Percentiles rank a stretch among this genome's conserved stretches.
Conservation (phyloP, 768 basidiomycete species). For the Boletus rufocinnamomeus region DNA sequence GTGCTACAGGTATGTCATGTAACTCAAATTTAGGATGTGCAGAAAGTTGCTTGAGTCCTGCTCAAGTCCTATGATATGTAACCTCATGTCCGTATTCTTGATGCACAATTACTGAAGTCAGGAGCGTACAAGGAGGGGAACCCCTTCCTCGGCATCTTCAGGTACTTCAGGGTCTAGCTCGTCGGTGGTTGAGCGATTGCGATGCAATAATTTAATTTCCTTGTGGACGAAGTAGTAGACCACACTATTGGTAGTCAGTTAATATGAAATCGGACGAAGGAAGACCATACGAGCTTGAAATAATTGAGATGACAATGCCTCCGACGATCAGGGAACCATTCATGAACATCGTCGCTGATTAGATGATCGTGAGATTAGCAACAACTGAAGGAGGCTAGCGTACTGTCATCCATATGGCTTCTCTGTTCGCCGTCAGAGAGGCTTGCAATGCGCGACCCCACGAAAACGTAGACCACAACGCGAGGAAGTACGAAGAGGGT, state of each 20-base stretch:
- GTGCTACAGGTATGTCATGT: background rate
- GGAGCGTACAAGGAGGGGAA: constrained; percentile 44
- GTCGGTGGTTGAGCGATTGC: constrained; percentile 48
- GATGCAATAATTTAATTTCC: constrained; percentile 58
- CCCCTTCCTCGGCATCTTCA: constrained; percentile 61
- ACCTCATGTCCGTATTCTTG: background rate
- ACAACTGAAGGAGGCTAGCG: constrained; percentile 15
- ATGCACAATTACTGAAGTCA: background rate
- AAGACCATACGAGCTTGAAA: constrained; percentile 64
- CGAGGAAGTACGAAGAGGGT: constrained; percentile 74
- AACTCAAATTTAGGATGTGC: background rate
- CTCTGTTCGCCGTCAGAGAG: constrained; percentile 78
- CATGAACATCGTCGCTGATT: constrained; percentile 61
- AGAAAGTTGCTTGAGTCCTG: background rate
- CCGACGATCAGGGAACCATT: constrained; percentile 60
- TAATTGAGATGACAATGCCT: constrained; percentile 57
- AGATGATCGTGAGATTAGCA: constrained; percentile 13
- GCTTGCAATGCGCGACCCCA: constrained; percentile 72
- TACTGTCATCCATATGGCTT: constrained; percentile 74
- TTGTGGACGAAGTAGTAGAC: constrained; percentile 65
- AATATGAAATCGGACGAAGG: constrained; percentile 9
- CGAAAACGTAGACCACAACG: constrained; percentile 70
- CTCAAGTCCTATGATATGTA: background rate
- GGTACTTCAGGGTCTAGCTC: constrained; percentile 59
- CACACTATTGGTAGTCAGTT: constrained; percentile 45